Percentiles rank a stretch among this genome's conserved stretches.
phyloP scores from a whole-genome alignment of 352 stramenopile genomes.

The Pythium grandisporangium region DNA sequence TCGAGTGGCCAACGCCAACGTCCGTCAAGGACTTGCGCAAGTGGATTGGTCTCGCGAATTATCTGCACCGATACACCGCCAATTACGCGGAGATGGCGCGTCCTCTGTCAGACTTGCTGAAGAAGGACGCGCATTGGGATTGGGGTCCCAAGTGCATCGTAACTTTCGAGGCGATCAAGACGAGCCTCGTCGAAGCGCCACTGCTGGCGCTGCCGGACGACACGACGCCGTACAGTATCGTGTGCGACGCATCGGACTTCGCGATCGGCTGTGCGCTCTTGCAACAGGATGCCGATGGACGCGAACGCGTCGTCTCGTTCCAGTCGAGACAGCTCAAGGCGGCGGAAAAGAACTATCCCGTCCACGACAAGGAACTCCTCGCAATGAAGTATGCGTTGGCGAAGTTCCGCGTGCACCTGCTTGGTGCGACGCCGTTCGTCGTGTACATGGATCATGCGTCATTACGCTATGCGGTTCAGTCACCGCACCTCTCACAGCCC shows the following conservation, averaged over 20 bases:
- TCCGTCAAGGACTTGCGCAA: constrained; percentile 1
- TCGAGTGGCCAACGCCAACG: not conserved
- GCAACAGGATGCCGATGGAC: constrained; percentile 2
- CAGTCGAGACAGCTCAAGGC: constrained; percentile 7
- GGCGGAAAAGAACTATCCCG: constrained; percentile 9
- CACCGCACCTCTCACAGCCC: constrained; percentile 2
- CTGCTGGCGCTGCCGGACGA: not conserved
- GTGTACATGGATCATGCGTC: constrained; percentile 14
- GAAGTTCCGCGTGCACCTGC: constrained; percentile 7
- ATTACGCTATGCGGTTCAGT: constrained; percentile 1
- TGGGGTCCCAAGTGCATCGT: not conserved
- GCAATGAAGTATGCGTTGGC: constrained; percentile 5
- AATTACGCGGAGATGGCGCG: constrained; percentile 2
- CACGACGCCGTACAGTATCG: not conserved
- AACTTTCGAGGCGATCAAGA: not conserved
- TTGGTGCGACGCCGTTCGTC: constrained; percentile 4
- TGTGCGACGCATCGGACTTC: constrained; percentile 1
- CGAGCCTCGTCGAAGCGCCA: constrained; percentile 1
- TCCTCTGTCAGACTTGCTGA: not conserved
- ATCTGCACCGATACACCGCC: constrained; percentile 1
- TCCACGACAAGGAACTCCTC: constrained; percentile 16
- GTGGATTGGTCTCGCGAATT: constrained; percentile 4
- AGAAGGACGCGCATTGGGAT: not conserved
- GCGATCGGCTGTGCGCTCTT: constrained; percentile 6
- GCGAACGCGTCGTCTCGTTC: constrained; percentile 9